These are phyloP conservation scores for Sugiyamaella valdiviana DNA, from an alignment of 805 yeast genomes.

Conservation along the genomic window DNA sequence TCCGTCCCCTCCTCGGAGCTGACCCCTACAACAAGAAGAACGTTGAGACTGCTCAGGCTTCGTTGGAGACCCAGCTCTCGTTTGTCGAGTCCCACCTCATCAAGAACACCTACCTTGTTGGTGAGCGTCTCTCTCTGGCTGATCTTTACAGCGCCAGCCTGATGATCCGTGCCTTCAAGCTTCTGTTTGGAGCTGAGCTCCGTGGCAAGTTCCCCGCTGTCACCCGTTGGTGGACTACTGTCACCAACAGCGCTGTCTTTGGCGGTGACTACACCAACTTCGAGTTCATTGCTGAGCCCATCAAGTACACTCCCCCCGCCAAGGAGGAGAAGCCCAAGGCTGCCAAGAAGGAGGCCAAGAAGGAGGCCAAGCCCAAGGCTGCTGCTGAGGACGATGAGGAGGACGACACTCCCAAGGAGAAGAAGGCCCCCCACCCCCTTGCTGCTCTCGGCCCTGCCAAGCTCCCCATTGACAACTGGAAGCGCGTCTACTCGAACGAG, in stretches of 20 bases:
- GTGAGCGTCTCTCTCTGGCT: slow-evolving; percentile 61
- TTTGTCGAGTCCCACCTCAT: slow-evolving; percentile 53
- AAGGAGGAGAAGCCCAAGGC: slow-evolving; percentile 61
- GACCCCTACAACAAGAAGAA: slow-evolving; percentile 71
- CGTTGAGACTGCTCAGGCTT: slow-evolving; percentile 42
- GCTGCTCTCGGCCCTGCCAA: slow-evolving; percentile 67
- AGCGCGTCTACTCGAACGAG: slow-evolving; percentile 93
- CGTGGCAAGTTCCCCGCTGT: slow-evolving; percentile 54
- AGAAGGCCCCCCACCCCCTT: slow-evolving; percentile 89
- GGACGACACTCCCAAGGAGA: slow-evolving; percentile 43
- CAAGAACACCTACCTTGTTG: slow-evolving; percentile 61
- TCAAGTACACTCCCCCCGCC: slow-evolving; percentile 63
- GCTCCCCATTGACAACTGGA: slow-evolving; percentile 83
- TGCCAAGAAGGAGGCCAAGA: slow-evolving; percentile 38
- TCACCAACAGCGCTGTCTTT: slow-evolving; percentile 41
- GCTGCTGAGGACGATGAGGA: slow-evolving; percentile 32
- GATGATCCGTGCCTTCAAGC: slow-evolving; percentile 49
- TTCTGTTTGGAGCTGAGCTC: slow-evolving; percentile 60
- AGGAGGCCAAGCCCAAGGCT: slow-evolving; percentile 29
- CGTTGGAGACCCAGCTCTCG: slow-evolving; percentile 36
- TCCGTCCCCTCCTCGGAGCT: slow-evolving; percentile 57
- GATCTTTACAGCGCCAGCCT: slow-evolving; percentile 52
- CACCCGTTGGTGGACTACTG: slow-evolving; percentile 67
- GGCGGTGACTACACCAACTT: slow-evolving; percentile 41
- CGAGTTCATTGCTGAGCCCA: slow-evolving; percentile 58